Evolutionary conservation across 495 filamentous ascomycete genomes (phyloP).

Genomic region (Penicillium canariense): DNA sequence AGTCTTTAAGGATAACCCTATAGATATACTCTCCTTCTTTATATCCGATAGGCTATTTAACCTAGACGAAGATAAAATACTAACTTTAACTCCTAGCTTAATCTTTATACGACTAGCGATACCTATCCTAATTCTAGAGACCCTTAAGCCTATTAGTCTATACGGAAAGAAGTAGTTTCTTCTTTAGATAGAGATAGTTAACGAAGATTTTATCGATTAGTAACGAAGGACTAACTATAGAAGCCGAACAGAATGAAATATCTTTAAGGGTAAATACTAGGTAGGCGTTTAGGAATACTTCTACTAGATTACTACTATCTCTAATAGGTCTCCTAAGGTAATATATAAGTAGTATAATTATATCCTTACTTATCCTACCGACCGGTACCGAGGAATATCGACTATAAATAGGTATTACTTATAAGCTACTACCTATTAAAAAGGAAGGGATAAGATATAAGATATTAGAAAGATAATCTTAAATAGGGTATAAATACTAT

Average conservation of each 20-base stretch:
- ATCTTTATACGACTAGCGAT: neutral
- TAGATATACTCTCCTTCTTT: slow-evolving; percentile 1
- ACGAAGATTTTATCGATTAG: slow-evolving; percentile 10
- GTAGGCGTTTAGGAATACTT: slow-evolving; percentile 7
- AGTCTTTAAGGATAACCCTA: neutral
- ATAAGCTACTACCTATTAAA: neutral
- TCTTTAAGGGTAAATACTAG: neutral
- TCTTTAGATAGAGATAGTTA: slow-evolving; percentile 4
- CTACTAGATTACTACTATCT: slow-evolving; percentile 5
- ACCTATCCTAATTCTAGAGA: neutral
- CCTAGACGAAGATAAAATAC: neutral
- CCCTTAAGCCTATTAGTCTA: slow-evolving; percentile 1
- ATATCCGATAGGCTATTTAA: neutral
- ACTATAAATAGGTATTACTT: neutral
- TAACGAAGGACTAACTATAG: slow-evolving; percentile 8
- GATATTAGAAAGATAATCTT: neutral
- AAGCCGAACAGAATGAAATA: slow-evolving; percentile 1
- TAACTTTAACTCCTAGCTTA: neutral
- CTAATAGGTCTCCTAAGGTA: slow-evolving; percentile 1
- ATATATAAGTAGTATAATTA: slow-evolving; percentile 6
- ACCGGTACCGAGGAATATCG: neutral
- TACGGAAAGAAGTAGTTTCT: neutral
- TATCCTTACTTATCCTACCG: slow-evolving; percentile 4
- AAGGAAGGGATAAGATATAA: neutral
- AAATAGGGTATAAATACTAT: neutral